Percentiles rank a stretch among this genome's conserved stretches.
phyloP scores from a whole-genome alignment of 2,329 filamentous ascomycete species.

The Colletotrichum falcatum region DNA sequence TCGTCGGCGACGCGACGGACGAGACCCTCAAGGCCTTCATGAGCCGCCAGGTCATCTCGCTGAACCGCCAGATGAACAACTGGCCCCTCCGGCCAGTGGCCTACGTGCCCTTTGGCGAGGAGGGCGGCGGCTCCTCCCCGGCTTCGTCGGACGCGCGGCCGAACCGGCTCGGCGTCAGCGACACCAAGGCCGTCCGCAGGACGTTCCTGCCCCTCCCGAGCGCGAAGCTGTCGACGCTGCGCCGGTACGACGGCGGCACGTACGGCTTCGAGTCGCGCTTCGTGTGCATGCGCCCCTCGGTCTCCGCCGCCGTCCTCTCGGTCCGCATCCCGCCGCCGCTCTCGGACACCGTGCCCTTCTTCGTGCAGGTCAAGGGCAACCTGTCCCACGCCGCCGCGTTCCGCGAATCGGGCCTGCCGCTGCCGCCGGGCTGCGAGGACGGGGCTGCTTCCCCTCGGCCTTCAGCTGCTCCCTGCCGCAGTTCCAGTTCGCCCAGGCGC shows the following conservation, averaged over 20 bases:
- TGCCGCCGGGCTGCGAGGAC: background rate
- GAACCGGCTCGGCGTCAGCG: background rate
- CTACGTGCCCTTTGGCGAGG: conserved; percentile 17
- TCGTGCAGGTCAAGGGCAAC: background rate
- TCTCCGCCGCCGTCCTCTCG: background rate
- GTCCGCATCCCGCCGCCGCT: background rate
- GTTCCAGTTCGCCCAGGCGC: conserved; percentile 9
- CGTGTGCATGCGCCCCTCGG: conserved; percentile 6
- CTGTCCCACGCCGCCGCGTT: background rate
- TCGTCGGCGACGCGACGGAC: background rate
- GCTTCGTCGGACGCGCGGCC: background rate
- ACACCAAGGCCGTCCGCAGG: background rate
- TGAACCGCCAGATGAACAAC: conserved; percentile 24
- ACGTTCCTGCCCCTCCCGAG: conserved; percentile 8
- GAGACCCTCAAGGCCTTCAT: background rate
- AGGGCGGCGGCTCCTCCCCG: too few relatives aligned
- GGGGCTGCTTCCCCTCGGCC: conserved; percentile 11
- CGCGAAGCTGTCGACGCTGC: background rate
- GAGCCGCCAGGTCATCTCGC: conserved; percentile 10
- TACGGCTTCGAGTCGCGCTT: conserved; percentile 25
- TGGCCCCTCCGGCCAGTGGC: background rate
- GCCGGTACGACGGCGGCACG: background rate
- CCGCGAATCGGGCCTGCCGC: background rate
- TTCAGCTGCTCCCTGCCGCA: conserved; percentile 18
- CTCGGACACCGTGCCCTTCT: background rate